Percentiles rank a stretch among this genome's conserved stretches.
These are phyloP conservation scores for Cornus florida DNA, from an alignment of 148 eudicot species.

Conservation along the genomic window DNA sequence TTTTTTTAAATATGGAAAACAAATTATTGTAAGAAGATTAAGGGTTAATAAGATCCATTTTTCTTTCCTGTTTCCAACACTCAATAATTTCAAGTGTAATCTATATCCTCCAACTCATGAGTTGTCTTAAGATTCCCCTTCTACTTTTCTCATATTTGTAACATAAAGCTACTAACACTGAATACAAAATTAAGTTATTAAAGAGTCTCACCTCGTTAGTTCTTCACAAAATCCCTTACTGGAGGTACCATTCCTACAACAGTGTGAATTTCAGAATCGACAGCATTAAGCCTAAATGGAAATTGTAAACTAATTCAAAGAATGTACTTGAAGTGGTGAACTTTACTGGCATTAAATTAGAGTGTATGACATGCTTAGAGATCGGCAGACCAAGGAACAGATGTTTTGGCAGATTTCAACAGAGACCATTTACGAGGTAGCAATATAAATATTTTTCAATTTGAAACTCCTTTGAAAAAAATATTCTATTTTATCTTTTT, in stretches of 20 bases:
- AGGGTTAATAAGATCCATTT: neutral
- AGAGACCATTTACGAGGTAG: neutral
- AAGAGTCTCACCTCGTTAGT: constrained; percentile 59
- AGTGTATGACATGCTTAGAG: neutral
- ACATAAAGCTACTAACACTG: neutral
- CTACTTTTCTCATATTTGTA: neutral
- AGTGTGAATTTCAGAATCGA: constrained; percentile 7
- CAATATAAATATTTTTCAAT: neutral
- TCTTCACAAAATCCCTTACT: constrained; percentile 54
- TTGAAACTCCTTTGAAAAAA: neutral
- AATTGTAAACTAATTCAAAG: neutral
- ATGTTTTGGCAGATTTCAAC: neutral
- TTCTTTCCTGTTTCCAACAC: neutral
- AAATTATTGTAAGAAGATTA: neutral
- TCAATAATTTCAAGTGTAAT: neutral
- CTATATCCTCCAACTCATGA: neutral
- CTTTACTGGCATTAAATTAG: neutral
- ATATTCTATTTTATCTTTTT: neutral
- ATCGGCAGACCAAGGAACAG: neutral
- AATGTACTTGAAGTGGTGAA: neutral
- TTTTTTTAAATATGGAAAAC: no score
- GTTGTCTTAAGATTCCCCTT: neutral
- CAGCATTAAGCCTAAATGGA: neutral
- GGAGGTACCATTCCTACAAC: constrained; percentile 43
- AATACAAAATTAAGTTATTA: neutral